Evolutionary conservation across 1,284 basidiomycete species (phyloP).

Genomic region (Phenoliferia sp.): DNA sequence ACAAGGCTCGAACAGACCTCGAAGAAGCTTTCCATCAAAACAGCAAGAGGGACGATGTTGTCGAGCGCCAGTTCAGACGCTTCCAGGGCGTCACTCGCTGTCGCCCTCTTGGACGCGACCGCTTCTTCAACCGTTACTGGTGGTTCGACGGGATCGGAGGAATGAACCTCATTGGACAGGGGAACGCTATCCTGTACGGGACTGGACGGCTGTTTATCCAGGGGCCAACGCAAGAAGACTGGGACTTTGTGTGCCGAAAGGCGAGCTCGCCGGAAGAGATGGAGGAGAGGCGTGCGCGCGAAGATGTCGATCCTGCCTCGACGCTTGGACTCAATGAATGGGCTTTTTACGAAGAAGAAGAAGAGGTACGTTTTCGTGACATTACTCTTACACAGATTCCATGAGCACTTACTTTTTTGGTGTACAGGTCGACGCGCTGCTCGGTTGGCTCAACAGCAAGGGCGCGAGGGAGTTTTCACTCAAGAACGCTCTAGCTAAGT

Average conservation of each 20-base stretch:
- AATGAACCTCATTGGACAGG: slow-evolving; percentile 61
- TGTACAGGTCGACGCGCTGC: slow-evolving; percentile 67
- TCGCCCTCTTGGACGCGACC: slow-evolving; percentile 81
- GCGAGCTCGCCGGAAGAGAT: slow-evolving; percentile 35
- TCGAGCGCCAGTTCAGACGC: slow-evolving; percentile 90
- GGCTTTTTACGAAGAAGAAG: slow-evolving; percentile 79
- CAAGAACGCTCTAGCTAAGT: slow-evolving; percentile 70
- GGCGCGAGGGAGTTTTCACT: slow-evolving; percentile 81
- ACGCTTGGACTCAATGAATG: slow-evolving; percentile 72
- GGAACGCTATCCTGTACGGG: slow-evolving; percentile 65
- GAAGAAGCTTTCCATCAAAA: slow-evolving; percentile 22
- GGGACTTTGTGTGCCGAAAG: slow-evolving; percentile 53
- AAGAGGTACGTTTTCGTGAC: slow-evolving; percentile 66
- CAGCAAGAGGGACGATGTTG: slow-evolving; percentile 57
- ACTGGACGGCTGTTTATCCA: slow-evolving; percentile 87
- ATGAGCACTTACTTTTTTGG: slow-evolving; percentile 2
- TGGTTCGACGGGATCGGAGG: slow-evolving; percentile 97
- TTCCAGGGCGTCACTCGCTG: slow-evolving; percentile 74
- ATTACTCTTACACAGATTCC: slow-evolving; percentile 4
- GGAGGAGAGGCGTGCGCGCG: slow-evolving; percentile 53
- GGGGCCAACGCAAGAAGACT: slow-evolving; percentile 48
- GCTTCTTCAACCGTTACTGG: slow-evolving; percentile 93
- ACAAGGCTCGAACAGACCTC: slow-evolving; percentile 51
- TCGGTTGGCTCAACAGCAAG: slow-evolving; percentile 85
- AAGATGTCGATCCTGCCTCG: slow-evolving; percentile 51